Base-by-base conservation (phyloP, 2,329 filamentous ascomycete genomes). In the Cordyceps cicadae region DNA sequence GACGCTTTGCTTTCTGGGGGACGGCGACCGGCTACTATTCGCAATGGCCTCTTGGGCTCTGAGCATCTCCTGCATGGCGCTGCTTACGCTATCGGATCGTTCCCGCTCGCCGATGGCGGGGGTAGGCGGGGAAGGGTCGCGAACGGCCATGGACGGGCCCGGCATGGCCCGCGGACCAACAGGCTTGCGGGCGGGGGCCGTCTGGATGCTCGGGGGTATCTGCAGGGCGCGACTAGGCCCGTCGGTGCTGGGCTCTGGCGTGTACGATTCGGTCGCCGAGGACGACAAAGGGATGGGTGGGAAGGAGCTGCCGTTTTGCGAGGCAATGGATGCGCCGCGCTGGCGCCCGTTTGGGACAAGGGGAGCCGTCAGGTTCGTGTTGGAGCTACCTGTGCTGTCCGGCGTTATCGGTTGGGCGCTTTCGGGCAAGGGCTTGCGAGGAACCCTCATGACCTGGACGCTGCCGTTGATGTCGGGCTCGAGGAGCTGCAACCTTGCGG, bases 391-490 rank as follows among this genome's bases (percentile, higher is more conserved):
- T 5, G n/a, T 58, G 51, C 62, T 64, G n/a, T 72, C 67, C 11
- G 70, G 67, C 2, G 69, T 68, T 8, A 67, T 39, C 3, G 73
- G 68, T 15, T 66, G 66, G 14, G 68, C 64, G 12, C 66, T 67
- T 29, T 71, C 65, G 49, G 79, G 78, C 24, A 85, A 61, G 1
- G 82, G 82, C 65, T 84, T 85, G 63, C 82, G 74, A 39, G 73
- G 76, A 51, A 85, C 83, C 26, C 80, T 79, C 34, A 70, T 69
- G 54, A 70, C 70, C 52, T 72, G 73, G 17, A 72, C 67, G 63
- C 80, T 78, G 55, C 75, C 72, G 64, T 79, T 75, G 52, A 76
- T 73, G 63, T 75, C 71, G 53, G 71, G 68, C 43, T 67, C 67
- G 7, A 73, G 70, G 26, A 70, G 66, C 49, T 63, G 64, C 17